Conservation (phyloP, 2,329 filamentous ascomycete species). For the Penicillium vulpinum region DNA sequence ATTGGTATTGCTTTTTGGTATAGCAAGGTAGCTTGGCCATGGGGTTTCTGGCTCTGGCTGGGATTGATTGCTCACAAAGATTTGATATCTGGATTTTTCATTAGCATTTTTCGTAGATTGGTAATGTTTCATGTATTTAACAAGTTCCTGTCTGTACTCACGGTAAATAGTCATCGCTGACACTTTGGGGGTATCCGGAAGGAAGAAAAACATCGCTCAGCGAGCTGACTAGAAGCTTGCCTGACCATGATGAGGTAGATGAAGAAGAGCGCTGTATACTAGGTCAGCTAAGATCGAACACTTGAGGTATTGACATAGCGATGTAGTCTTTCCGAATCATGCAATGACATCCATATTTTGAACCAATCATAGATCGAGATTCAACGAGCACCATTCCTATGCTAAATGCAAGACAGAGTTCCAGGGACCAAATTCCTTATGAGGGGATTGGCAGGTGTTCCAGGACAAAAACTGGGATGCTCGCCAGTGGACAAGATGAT, state of each 20-base stretch:
- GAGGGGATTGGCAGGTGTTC: not conserved
- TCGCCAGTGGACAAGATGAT: not conserved
- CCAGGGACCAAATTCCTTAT: not conserved
- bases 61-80: slow-evolving; percentile 55
- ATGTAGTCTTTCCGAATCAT: not conserved
- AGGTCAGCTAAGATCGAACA: not conserved
- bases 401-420: not conserved
- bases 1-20: not conserved
- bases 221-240: slow-evolving; percentile 34
- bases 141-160: slow-evolving; percentile 39
- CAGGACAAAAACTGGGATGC: not conserved
- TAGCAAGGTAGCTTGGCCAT: not conserved
- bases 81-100: slow-evolving; percentile 58
- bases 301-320: not conserved
- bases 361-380: not conserved
- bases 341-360: not conserved
- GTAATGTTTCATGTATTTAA: not conserved
- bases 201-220: slow-evolving; percentile 76
- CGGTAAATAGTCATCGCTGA: slow-evolving; percentile 79
- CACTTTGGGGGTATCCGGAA: slow-evolving; percentile 82
- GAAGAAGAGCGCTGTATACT: slow-evolving; percentile 18
- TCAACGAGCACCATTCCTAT: not conserved
- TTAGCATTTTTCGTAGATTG: slow-evolving; percentile 11
- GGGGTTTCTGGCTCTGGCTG: not conserved
- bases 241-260: slow-evolving; percentile 25